phyloP scores from a whole-genome alignment of 1,139 yeast species.

The Yamadazyma mexicana region DNA sequence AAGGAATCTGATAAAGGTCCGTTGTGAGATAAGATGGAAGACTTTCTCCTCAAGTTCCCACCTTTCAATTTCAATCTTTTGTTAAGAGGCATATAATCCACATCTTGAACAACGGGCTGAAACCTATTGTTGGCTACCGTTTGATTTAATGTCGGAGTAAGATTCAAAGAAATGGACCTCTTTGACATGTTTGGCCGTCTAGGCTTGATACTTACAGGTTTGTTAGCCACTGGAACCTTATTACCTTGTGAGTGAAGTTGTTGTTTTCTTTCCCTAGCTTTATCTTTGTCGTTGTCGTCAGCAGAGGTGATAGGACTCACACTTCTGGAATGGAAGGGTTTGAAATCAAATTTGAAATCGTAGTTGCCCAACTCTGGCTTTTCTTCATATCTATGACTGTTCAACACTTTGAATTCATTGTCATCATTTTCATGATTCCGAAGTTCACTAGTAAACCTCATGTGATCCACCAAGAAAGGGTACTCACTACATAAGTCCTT shows the following conservation, averaged over 20 bases:
- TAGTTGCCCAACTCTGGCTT: slow-evolving; percentile 12
- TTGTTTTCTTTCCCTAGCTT: slow-evolving; percentile 1
- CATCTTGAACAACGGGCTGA: slow-evolving; percentile 18
- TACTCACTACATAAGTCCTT: slow-evolving; percentile 54
- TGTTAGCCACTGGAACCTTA: neutral
- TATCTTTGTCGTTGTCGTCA: slow-evolving; percentile 7
- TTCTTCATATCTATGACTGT: slow-evolving; percentile 3
- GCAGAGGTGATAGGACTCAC: slow-evolving; percentile 16
- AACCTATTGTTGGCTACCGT: slow-evolving; percentile 12
- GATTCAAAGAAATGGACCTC: slow-evolving; percentile 12
- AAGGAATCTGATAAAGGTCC: slow-evolving; percentile 62
- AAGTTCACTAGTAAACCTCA: slow-evolving; percentile 58
- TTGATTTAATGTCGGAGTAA: slow-evolving; percentile 11
- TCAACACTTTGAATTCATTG: slow-evolving; percentile 3
- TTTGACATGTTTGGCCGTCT: slow-evolving; percentile 8
- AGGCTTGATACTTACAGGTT: slow-evolving; percentile 10
- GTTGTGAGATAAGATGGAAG: slow-evolving; percentile 51
- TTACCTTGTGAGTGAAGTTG: neutral
- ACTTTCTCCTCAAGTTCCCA: slow-evolving; percentile 45
- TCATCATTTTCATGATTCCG: slow-evolving; percentile 27
- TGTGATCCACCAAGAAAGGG: slow-evolving; percentile 59
- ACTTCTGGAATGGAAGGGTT: slow-evolving; percentile 18
- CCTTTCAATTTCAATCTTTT: slow-evolving; percentile 50
- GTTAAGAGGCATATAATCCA: slow-evolving; percentile 50
- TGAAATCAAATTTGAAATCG: slow-evolving; percentile 17